phyloP scores from a whole-genome alignment of 1,139 yeast species.

The Spathaspora sp. region DNA sequence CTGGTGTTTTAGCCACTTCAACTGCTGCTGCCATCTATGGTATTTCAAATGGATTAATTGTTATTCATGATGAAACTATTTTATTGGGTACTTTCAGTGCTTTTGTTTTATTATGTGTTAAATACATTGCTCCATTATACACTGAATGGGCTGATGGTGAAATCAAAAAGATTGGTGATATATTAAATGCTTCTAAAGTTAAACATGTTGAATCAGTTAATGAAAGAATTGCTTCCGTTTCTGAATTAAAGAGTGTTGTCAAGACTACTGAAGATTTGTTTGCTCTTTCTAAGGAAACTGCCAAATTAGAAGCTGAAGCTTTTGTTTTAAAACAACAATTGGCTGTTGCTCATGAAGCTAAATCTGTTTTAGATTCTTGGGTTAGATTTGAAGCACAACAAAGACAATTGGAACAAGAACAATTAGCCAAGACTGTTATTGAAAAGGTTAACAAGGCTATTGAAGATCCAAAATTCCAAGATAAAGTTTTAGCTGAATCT shows the following conservation, averaged over 20 bases:
- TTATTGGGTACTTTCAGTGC: conserved; percentile 78
- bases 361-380: conserved; percentile 96
- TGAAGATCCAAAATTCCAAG: conserved; percentile 90
- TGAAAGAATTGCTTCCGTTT: conserved; percentile 84
- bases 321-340: conserved; percentile 91
- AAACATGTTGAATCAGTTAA: conserved; percentile 92
- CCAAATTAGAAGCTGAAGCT: conserved; percentile 88
- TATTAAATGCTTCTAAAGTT: conserved; percentile 84
- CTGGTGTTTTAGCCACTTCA: conserved; percentile 92
- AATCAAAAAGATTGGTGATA: conserved; percentile 76
- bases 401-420: conserved; percentile 95
- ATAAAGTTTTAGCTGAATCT: conserved; percentile 84
- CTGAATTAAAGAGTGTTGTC: conserved; percentile 89
- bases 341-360: conserved; percentile 86
- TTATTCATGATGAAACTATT: conserved; percentile 91
- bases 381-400: conserved; percentile 97
- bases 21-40: conserved; percentile 95
- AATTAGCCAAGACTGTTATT: conserved; percentile 82
- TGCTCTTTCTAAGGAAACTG: conserved; percentile 94
- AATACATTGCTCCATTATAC: conserved; percentile 91
- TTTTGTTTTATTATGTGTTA: conserved; percentile 73
- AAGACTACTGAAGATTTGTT: conserved; percentile 88
- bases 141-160: conserved; percentile 94
- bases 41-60: conserved; percentile 87
- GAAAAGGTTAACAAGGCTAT: conserved; percentile 86